Evolutionary conservation across 257 asterid species (phyloP).

Genomic region (Leonotis leonurus): DNA sequence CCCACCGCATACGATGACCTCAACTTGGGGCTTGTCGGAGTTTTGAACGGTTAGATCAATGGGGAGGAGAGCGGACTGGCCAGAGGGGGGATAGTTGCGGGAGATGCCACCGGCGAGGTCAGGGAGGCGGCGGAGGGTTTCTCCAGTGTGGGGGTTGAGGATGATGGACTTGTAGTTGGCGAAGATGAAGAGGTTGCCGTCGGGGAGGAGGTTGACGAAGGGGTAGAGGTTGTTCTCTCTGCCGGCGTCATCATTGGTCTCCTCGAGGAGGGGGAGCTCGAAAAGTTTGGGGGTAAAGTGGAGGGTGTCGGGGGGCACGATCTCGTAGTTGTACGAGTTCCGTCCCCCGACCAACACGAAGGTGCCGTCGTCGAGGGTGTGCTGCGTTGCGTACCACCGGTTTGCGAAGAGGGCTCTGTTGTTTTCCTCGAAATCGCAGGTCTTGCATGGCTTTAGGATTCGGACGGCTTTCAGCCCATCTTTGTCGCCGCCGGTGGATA

Average conservation of each 20-base stretch:
- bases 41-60: conserved; percentile 32
- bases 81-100: conserved; percentile 81
- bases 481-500: conserved; percentile 67
- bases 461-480: conserved; percentile 52
- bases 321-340: conserved; percentile 51
- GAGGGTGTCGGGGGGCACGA: conserved; percentile 45
- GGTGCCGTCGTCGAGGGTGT: conserved; percentile 50
- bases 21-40: not conserved
- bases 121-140: conserved; percentile 43
- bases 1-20: conserved; percentile 80
- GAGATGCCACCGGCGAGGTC: conserved; percentile 56
- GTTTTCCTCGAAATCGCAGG: conserved; percentile 46
- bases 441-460: conserved; percentile 24
- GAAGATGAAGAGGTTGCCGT: conserved; percentile 68
- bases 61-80: conserved; percentile 68
- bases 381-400: conserved; percentile 74
- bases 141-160: conserved; percentile 54
- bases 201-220: conserved; percentile 74
- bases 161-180: conserved; percentile 66
- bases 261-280: conserved; percentile 48
- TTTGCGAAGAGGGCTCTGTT: conserved; percentile 30
- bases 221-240: conserved; percentile 79
- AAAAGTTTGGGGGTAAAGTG: conserved; percentile 29
- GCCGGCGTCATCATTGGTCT: conserved; percentile 42
- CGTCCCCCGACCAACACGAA: conserved; percentile 68